These are phyloP conservation scores for Phylloporus sp. DNA, from an alignment of 768 basidiomycete species.

Conservation along the genomic window DNA sequence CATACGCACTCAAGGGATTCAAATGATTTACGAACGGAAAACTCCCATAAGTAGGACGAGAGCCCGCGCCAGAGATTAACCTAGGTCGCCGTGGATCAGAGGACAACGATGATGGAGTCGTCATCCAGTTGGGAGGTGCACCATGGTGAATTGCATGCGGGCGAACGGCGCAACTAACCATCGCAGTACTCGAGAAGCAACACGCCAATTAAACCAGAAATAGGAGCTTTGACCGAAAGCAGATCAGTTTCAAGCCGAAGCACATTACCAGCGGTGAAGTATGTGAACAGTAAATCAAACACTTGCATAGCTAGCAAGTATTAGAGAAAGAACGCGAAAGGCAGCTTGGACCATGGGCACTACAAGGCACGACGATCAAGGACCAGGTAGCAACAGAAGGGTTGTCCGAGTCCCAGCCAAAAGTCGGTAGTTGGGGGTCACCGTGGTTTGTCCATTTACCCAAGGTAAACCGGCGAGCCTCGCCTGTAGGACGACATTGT, in stretches of 20 bases:
- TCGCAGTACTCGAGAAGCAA: too few relatives aligned
- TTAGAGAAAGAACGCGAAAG: conserved; percentile 46
- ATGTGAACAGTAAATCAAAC: background rate
- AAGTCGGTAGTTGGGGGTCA: conserved; percentile 2
- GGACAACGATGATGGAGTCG: too few relatives aligned
- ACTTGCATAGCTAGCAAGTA: conserved; percentile 22
- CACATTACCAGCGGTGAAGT: background rate
- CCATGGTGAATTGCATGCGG: too few relatives aligned
- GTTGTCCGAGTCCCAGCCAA: conserved; percentile 15
- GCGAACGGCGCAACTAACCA: too few relatives aligned
- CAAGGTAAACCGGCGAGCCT: background rate
- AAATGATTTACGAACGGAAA: background rate
- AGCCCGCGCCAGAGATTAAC: conserved; percentile 7
- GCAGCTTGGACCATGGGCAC: conserved; percentile 46
- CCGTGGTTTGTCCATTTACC: background rate
- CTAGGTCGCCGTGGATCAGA: too few relatives aligned
- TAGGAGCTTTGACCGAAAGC: too few relatives aligned
- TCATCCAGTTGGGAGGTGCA: too few relatives aligned
- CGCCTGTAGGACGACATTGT: background rate
- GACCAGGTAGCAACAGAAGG: conserved; percentile 35
- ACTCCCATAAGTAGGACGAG: conserved; percentile 7
- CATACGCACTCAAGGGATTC: background rate
- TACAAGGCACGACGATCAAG: conserved; percentile 46
- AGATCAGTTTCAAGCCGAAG: too few relatives aligned
- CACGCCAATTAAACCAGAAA: too few relatives aligned